A percentile compares a stretch with the other conserved stretches of the same genome.
Evolutionary conservation across 2,329 filamentous ascomycete species (phyloP).

Genomic region (Penicillium sp.): DNA sequence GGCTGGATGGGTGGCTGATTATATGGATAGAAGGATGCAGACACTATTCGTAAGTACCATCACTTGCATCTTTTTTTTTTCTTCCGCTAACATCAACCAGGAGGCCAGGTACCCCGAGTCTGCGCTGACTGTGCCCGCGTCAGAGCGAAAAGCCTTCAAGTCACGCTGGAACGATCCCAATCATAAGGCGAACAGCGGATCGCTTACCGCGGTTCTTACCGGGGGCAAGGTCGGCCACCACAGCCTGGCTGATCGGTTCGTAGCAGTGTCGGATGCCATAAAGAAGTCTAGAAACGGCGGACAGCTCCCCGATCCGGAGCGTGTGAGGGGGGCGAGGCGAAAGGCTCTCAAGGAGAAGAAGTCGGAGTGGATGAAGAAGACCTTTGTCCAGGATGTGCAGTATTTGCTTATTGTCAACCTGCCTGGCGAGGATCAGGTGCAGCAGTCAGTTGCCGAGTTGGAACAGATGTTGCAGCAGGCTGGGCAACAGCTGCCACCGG

Average conservation of each 20-base stretch:
- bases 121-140: not conserved
- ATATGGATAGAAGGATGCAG: not conserved
- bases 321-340: not conserved
- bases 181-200: not conserved
- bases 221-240: not conserved
- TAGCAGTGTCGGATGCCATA: not conserved
- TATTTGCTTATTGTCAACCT: conserved; percentile 52
- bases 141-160: not conserved
- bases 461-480: not conserved
- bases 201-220: not conserved
- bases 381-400: conserved; percentile 41
- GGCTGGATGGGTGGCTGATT: not conserved
- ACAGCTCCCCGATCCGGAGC: not conserved
- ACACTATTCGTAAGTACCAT: not conserved
- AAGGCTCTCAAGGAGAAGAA: not conserved
- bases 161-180: conserved; percentile 2
- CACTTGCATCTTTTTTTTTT: not conserved
- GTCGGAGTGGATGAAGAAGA: not conserved
- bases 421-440: conserved; percentile 43
- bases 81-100: not conserved
- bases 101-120: not conserved
- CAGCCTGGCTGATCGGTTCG: not conserved
- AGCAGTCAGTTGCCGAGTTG: conserved; percentile 9
- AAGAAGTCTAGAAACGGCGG: not conserved
- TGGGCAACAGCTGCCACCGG: not conserved